Evolutionary conservation across 2,329 filamentous ascomycete genomes (phyloP).

Genomic region (Pseudogymnoascus destructans): DNA sequence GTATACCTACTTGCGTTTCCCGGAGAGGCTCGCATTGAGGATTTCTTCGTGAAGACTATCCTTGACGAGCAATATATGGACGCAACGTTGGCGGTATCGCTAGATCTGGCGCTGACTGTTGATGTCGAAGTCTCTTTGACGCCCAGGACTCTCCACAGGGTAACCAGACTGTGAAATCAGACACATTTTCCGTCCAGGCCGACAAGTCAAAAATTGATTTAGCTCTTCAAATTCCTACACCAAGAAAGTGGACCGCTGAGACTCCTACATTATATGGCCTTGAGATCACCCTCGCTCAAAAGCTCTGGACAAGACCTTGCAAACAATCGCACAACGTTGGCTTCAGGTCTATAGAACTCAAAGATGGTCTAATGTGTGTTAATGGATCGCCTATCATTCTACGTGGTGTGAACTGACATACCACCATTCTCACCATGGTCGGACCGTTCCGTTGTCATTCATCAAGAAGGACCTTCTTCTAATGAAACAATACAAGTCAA

Average conservation of each 20-base stretch:
- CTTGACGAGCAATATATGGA: slow-evolving; percentile 40
- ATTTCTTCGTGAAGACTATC: slow-evolving; percentile 42
- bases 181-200: slow-evolving; percentile 2
- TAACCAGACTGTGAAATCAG: neutral
- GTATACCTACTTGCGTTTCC: slow-evolving; percentile 49
- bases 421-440: slow-evolving; percentile 47
- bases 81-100: slow-evolving; percentile 31
- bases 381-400: slow-evolving; percentile 50
- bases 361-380: slow-evolving; percentile 45
- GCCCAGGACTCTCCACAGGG: slow-evolving; percentile 16
- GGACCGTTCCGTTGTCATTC: slow-evolving; percentile 39
- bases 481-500: slow-evolving; percentile 65
- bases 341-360: slow-evolving; percentile 51
- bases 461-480: slow-evolving; percentile 47
- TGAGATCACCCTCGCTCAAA: slow-evolving; percentile 32
- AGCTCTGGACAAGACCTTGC: slow-evolving; percentile 18
- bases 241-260: slow-evolving; percentile 57
- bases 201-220: neutral
- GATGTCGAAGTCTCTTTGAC: slow-evolving; percentile 22
- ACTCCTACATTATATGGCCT: slow-evolving; percentile 48
- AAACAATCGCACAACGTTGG: slow-evolving; percentile 37
- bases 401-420: slow-evolving; percentile 55
- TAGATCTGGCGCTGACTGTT: slow-evolving; percentile 34
- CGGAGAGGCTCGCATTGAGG: slow-evolving; percentile 36
- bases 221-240: slow-evolving; percentile 31